Base-by-base conservation (phyloP, 2,329 filamentous ascomycete species). In the Penicillium sp. region DNA sequence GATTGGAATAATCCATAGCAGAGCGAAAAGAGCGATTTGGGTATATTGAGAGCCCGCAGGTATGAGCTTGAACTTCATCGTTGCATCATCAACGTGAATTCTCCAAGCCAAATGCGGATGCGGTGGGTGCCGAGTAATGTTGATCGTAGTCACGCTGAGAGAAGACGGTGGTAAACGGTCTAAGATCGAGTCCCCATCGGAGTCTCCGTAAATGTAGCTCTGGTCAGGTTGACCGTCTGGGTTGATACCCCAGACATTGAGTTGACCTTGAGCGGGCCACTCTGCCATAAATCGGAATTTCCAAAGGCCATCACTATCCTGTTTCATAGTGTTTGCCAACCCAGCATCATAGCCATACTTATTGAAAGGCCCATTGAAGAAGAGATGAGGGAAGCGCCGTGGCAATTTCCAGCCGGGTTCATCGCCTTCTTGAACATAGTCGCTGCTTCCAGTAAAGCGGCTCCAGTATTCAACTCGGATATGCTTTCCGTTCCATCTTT, bases 201-300 rank as follows among this genome's bases (percentile, higher is more conserved):
- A 74, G 59, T 85, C 82, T 18, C 82, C 82, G 50, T 75, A 78
- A 2, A 82, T 75, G 45, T 72, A 74, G 6, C 75, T 76, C 49
- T 80, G 73, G 61, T 85, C 82, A 0, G 82, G 81, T 54, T 77
- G 67, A 16, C 80, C 80, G 62, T 84, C 76, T 0, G 77, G 75
- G 56, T 84, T 81, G 61, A 84, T 80, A 42, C 82, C 82, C 82
- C 82, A 85, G 4, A 82, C 73, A 54, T 84, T 85, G 48, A 84
- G 67, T 57, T 84, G 81, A 46, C 80, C 76, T 39, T 76, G 67
- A 2, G 77, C 75, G 5, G 82, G 82, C 76, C 80, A 85, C 58
- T 85, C 82, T 3, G 75, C 71, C 74, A 83, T 77, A 49, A 84
- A 80, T 51, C 80, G 72, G 55, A 77, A 79, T 16, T 72, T 68